These are phyloP conservation scores for Colletotrichum phormii DNA, from an alignment of 2,329 filamentous ascomycete species.

Conservation along the genomic window DNA sequence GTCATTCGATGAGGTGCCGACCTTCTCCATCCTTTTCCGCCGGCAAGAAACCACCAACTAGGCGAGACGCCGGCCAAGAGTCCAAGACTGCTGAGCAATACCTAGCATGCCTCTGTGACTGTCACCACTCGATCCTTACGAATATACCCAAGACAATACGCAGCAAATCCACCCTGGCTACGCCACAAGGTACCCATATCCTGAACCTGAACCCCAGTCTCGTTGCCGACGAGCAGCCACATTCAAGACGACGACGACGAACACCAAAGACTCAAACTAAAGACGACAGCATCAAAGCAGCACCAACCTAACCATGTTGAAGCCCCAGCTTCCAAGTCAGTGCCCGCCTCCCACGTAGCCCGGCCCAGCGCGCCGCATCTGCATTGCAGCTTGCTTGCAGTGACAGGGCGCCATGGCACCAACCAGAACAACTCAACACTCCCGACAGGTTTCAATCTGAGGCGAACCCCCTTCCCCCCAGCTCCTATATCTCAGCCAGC, in stretches of 20 bases:
- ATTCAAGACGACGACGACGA: not conserved
- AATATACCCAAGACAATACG: not conserved
- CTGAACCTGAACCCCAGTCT: not conserved
- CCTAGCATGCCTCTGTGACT: not conserved
- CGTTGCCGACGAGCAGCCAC: not conserved
- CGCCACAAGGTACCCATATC: not conserved
- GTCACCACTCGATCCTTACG: not conserved
- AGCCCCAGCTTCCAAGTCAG: not conserved
- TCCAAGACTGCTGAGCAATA: not conserved
- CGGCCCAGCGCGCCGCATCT: conserved; percentile 19
- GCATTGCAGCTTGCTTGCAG: conserved; percentile 6
- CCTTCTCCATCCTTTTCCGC: not conserved
- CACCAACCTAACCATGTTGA: not conserved
- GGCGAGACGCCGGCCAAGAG: not conserved
- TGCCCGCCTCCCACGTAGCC: conserved; percentile 4
- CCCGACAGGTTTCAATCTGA: conserved; percentile 23
- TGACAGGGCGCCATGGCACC: conserved; percentile 18
- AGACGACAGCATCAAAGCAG: not conserved
- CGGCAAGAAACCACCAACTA: not conserved
- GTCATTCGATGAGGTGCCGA: conserved; percentile 10
- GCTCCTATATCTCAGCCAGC: conserved; percentile 9
- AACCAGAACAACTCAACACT: not conserved
- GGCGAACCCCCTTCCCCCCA: not conserved
- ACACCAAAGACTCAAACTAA: not conserved
- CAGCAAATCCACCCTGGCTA: not conserved